Evolutionary conservation across 225 moss, liverwort and hornwort genomes (phyloP).

Genomic region (Thuidium tamariscinum): DNA sequence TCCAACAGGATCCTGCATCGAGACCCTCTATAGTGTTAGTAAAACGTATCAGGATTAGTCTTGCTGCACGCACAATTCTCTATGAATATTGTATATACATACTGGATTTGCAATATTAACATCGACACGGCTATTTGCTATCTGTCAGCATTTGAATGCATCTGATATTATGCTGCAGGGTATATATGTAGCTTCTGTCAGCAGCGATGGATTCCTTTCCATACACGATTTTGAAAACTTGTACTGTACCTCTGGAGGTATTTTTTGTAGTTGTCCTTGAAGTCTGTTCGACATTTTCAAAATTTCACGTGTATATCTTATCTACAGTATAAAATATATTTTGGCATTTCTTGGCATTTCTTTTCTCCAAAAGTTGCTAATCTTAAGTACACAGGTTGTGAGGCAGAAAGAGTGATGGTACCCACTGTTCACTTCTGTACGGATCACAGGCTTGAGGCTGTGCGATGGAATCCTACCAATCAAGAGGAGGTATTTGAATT

Average conservation of each 20-base stretch:
- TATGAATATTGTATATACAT: background rate
- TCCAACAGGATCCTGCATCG: background rate
- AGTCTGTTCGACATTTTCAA: background rate
- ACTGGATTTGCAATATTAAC: background rate
- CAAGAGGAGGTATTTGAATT: slow-evolving; percentile 63
- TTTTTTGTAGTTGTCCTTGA: background rate
- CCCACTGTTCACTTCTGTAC: slow-evolving; percentile 33
- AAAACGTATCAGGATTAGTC: background rate
- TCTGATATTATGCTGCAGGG: slow-evolving; percentile 42
- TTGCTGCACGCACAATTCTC: background rate
- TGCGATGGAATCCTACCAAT: slow-evolving; percentile 83
- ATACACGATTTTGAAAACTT: slow-evolving; percentile 82
- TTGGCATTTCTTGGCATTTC: background rate
- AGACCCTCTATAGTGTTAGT: background rate
- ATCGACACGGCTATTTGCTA: background rate
- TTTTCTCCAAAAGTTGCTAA: background rate
- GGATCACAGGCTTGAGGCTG: slow-evolving; percentile 42
- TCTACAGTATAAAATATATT: background rate
- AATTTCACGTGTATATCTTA: background rate
- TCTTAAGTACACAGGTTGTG: slow-evolving; percentile 3
- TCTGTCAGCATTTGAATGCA: background rate
- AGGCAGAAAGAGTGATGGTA: slow-evolving; percentile 25
- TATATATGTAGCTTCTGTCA: slow-evolving; percentile 81
- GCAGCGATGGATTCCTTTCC: slow-evolving; percentile 48
- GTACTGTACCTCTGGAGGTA: slow-evolving; percentile 53